Percentiles rank a stretch among this genome's conserved stretches.
Conservation (phyloP, 2,329 filamentous ascomycete species). For the Rutstroemia sp. region DNA sequence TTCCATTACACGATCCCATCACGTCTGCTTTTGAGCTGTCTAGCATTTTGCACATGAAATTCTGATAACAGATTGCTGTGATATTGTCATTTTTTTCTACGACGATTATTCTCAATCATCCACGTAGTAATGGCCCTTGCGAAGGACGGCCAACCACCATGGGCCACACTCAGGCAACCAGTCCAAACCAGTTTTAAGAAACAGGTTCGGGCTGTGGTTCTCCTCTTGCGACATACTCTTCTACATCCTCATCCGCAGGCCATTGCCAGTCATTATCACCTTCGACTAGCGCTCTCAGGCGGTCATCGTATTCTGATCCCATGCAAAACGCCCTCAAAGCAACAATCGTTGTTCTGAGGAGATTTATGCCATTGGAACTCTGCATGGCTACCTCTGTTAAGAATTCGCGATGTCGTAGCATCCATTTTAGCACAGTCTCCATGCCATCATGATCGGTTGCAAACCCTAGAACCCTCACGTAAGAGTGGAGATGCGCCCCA, state of each 20-base stretch:
- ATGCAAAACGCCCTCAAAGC: slow-evolving; percentile 18
- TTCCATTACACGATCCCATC: too few relatives aligned
- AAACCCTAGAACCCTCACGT: slow-evolving; percentile 56
- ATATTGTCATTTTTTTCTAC: too few relatives aligned
- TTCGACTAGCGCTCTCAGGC: slow-evolving; percentile 19
- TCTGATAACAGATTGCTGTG: too few relatives aligned
- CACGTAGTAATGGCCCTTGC: too few relatives aligned
- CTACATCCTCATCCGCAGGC: slow-evolving; percentile 21
- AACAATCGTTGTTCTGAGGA: slow-evolving; percentile 19
- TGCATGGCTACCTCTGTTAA: not conserved
- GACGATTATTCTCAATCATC: too few relatives aligned
- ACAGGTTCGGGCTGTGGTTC: not conserved
- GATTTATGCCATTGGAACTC: slow-evolving; percentile 14
- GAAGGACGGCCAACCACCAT: too few relatives aligned
- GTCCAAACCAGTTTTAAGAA: too few relatives aligned
- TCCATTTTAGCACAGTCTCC: slow-evolving; percentile 50
- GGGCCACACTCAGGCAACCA: too few relatives aligned
- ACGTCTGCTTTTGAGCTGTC: too few relatives aligned
- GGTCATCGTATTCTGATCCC: slow-evolving; percentile 11
- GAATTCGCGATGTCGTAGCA: slow-evolving; percentile 39
- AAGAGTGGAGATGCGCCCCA: slow-evolving; percentile 45
- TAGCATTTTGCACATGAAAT: too few relatives aligned
- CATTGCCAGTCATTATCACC: slow-evolving; percentile 22
- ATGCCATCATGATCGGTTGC: slow-evolving; percentile 54
- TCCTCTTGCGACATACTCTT: not conserved